Conservation (phyloP, 306 rosid species). For the Castanea mollissima region DNA sequence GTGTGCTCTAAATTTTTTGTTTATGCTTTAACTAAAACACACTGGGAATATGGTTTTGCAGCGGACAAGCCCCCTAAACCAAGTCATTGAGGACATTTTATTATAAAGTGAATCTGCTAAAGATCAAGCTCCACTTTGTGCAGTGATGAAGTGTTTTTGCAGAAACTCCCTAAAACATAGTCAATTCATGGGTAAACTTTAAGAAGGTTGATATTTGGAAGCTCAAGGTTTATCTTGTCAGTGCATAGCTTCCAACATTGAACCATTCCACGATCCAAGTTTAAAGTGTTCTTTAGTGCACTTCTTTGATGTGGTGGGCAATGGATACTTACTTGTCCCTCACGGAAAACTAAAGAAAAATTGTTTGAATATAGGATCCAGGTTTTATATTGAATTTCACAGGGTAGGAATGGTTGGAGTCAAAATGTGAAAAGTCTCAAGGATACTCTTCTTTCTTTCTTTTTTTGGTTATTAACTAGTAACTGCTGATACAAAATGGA, state of each 20-base stretch:
- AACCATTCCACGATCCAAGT: not conserved
- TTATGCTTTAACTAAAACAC: not conserved
- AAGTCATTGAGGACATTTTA: not conserved
- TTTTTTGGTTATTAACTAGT: too few relatives aligned
- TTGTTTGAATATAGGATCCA: not conserved
- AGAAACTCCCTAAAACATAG: not conserved
- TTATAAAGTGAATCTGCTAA: not conserved
- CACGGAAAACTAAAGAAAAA: not conserved
- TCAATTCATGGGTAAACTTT: not conserved
- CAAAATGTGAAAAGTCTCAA: not conserved
- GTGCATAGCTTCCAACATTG: constrained; percentile 1
- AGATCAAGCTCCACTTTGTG: constrained; percentile 1
- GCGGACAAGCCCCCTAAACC: constrained; percentile 29
- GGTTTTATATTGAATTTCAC: not conserved
- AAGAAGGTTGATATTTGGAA: not conserved
- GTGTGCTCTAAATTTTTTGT: not conserved
- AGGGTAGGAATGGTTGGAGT: constrained; percentile 11
- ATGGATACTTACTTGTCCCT: not conserved
- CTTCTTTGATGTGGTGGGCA: not conserved
- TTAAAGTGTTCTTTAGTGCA: not conserved
- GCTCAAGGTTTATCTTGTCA: not conserved
- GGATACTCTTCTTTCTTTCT: not conserved
- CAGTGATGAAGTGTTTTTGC: not conserved
- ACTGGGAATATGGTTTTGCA: constrained; percentile 13
- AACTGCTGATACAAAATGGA: too few relatives aligned